Percentiles rank a stretch among this genome's conserved stretches.
Evolutionary conservation across 2,329 filamentous ascomycete genomes (phyloP).

Genomic region (Monosporascus ibericus): DNA sequence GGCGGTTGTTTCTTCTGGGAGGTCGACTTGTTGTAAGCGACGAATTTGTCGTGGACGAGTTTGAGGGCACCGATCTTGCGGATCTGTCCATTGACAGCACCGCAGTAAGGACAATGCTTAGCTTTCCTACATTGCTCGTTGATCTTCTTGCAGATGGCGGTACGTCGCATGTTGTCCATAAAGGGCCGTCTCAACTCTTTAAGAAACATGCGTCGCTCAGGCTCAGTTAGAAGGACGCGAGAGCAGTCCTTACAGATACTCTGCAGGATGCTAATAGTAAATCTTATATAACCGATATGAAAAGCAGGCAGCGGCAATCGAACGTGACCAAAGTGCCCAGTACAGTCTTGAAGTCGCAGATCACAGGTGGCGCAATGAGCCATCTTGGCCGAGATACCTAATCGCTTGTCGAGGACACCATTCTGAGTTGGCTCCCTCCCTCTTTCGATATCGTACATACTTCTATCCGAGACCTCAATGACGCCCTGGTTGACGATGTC

Average conservation of each 20-base stretch:
- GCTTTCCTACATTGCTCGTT: slow-evolving; percentile 86
- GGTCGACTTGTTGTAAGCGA: slow-evolving; percentile 80
- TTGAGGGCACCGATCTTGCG: slow-evolving; percentile 91
- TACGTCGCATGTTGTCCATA: slow-evolving; percentile 79
- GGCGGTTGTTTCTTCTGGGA: slow-evolving; percentile 80
- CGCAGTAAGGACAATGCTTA: slow-evolving; percentile 75
- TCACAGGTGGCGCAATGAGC: slow-evolving; percentile 78
- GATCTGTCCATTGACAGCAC: slow-evolving; percentile 80
- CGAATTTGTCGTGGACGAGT: slow-evolving; percentile 88
- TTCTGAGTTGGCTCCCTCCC: slow-evolving; percentile 70
- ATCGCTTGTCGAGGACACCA: slow-evolving; percentile 79
- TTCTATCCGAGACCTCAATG: slow-evolving; percentile 87
- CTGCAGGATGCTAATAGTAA: slow-evolving; percentile 85
- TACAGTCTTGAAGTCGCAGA: slow-evolving; percentile 74
- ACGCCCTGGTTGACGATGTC: slow-evolving; percentile 95
- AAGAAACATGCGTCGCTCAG: slow-evolving; percentile 71
- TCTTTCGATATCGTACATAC: slow-evolving; percentile 85
- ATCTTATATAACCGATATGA: slow-evolving; percentile 92
- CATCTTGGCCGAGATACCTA: slow-evolving; percentile 75
- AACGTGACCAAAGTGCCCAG: slow-evolving; percentile 93
- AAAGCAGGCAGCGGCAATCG: slow-evolving; percentile 86
- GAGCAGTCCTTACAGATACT: slow-evolving; percentile 96
- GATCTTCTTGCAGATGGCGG: slow-evolving; percentile 80
- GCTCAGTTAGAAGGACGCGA: slow-evolving; percentile 73
- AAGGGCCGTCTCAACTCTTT: slow-evolving; percentile 73